Conservation (phyloP, 768 basidiomycete species). For the Roridomyces roridus region DNA sequence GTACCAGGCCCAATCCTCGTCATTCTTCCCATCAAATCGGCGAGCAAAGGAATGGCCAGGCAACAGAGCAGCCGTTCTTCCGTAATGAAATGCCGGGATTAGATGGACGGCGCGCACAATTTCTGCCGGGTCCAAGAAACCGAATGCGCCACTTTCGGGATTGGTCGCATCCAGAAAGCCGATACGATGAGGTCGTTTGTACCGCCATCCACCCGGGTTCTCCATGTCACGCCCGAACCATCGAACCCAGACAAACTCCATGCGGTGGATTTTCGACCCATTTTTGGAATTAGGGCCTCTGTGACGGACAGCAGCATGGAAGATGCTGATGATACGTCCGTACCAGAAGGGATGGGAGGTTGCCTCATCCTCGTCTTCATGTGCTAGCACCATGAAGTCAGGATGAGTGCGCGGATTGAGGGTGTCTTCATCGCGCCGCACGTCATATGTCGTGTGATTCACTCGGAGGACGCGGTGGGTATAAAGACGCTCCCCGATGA, state of each 20-base stretch:
- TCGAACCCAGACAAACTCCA: constrained; percentile 37
- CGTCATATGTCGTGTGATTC: constrained; percentile 46
- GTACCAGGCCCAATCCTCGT: constrained; percentile 35
- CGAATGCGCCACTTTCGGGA: constrained; percentile 33
- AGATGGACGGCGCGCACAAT: constrained; percentile 42
- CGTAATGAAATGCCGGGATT: constrained; percentile 39
- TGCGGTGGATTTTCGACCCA: background rate
- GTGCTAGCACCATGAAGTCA: constrained; percentile 33
- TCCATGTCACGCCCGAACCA: constrained; percentile 30
- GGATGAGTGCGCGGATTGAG: constrained; percentile 35
- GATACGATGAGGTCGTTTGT: constrained; percentile 31
- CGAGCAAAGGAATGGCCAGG: constrained; percentile 21
- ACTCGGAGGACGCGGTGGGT: constrained; percentile 33
- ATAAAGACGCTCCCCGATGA: constrained; percentile 26
- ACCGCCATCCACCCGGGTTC: constrained; percentile 24
- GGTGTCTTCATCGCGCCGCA: constrained; percentile 38
- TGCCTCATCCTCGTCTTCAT: background rate
- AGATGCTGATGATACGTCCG: constrained; percentile 23
- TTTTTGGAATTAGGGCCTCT: background rate
- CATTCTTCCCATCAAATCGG: constrained; percentile 15
- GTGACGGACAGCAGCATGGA: constrained; percentile 22
- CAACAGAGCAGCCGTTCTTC: constrained; percentile 16
- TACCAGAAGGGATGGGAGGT: constrained; percentile 9
- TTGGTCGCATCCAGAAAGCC: constrained; percentile 33
- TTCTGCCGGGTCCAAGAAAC: constrained; percentile 45